These are phyloP conservation scores for Ramalina peruviana DNA, from an alignment of 495 filamentous ascomycete genomes.

Conservation along the genomic window DNA sequence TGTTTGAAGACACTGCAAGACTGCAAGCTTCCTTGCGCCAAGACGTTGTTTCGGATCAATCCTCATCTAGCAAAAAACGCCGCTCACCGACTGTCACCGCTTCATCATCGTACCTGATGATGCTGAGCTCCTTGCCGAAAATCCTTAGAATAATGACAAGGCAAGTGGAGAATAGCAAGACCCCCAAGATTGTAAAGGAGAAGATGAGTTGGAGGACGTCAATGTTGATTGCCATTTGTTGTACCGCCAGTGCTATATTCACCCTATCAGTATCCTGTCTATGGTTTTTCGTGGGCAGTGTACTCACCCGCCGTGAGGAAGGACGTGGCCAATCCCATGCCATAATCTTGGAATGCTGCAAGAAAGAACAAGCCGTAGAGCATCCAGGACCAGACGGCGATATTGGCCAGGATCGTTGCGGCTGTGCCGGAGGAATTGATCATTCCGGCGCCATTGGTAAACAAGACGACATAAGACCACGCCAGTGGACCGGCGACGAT, in stretches of 20 bases:
- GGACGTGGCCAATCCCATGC: constrained; percentile 64
- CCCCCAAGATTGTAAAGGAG: constrained; percentile 65
- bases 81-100: constrained; percentile 9
- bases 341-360: constrained; percentile 59
- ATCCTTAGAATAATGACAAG: constrained; percentile 51
- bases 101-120: constrained; percentile 19
- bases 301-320: constrained; percentile 47
- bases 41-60: neutral
- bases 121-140: constrained; percentile 35
- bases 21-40: constrained; percentile 2
- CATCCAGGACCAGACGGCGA: constrained; percentile 73
- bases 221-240: constrained; percentile 54
- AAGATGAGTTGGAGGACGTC: constrained; percentile 85
- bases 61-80: neutral
- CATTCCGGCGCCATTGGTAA: constrained; percentile 77
- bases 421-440: constrained; percentile 44
- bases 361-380: constrained; percentile 62
- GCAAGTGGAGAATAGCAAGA: constrained; percentile 52
- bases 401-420: constrained; percentile 64
- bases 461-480: constrained; percentile 70
- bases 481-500: constrained; percentile 65
- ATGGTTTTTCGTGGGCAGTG: neutral
- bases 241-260: constrained; percentile 50
- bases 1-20: constrained; percentile 26
- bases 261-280: neutral